Percentiles rank a stretch among this genome's conserved stretches.
Evolutionary conservation across 2,329 filamentous ascomycete species (phyloP).

Genomic region (Paecilomyces dactylethromorphus): DNA sequence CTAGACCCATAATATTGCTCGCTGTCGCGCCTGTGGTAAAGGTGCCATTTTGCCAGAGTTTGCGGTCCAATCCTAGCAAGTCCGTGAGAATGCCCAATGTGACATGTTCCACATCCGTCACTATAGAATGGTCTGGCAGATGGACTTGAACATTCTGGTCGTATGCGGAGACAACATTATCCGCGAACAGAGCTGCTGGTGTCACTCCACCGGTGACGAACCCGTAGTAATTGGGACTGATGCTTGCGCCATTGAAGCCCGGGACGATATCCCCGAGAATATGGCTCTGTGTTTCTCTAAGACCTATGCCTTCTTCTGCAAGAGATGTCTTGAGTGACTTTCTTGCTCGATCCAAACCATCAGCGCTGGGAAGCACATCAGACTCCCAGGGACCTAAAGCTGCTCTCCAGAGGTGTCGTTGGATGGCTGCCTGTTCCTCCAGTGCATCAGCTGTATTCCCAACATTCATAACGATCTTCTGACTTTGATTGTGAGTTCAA

Average conservation of each 20-base stretch:
- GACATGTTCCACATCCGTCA: slow-evolving; percentile 68
- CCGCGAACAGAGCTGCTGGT: slow-evolving; percentile 72
- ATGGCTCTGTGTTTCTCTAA: slow-evolving; percentile 27
- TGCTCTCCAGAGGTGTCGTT: slow-evolving; percentile 23
- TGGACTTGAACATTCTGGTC: slow-evolving; percentile 86
- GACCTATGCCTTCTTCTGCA: slow-evolving; percentile 20
- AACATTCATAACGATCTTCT: neutral
- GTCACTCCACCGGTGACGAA: slow-evolving; percentile 81
- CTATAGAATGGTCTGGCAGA: slow-evolving; percentile 65
- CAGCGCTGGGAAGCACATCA: slow-evolving; percentile 23
- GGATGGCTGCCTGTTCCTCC: slow-evolving; percentile 13
- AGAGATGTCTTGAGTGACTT: slow-evolving; percentile 25
- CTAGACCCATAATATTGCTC: slow-evolving; percentile 59
- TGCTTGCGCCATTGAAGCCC: slow-evolving; percentile 60
- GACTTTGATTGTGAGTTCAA: neutral
- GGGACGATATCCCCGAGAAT: slow-evolving; percentile 37
- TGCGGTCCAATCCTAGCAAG: slow-evolving; percentile 54
- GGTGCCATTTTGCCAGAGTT: slow-evolving; percentile 62
- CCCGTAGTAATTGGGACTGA: slow-evolving; percentile 69
- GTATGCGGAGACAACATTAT: slow-evolving; percentile 71
- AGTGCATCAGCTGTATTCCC: neutral
- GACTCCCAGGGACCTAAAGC: slow-evolving; percentile 21
- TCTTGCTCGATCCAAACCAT: slow-evolving; percentile 23
- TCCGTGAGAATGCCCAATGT: slow-evolving; percentile 64
- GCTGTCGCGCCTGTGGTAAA: slow-evolving; percentile 72